Evolutionary conservation across 352 stramenopile species (phyloP), one percentile per base, ranked within the genome.

Genomic region (Globisporangium paddicum): DNA sequence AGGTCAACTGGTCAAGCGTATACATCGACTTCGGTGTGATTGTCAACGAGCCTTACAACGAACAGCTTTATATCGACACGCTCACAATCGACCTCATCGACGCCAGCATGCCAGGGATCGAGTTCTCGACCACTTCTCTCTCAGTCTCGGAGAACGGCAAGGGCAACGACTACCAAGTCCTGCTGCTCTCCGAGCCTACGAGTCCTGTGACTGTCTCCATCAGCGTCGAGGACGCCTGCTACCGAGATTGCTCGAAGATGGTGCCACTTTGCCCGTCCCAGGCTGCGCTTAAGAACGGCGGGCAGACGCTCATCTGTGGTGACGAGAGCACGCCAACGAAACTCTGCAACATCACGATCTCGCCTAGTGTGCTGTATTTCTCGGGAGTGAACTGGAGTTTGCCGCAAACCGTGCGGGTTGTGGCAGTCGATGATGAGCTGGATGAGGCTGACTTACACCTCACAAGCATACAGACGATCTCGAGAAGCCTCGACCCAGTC

Each of bases 161-260:
- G 40, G 78, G 69, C 2, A 90, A 90, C 30, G 77, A 90, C 51
- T 93, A 88, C 50, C 80, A 93, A 55, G 72, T 90, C 9, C 51
- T 89, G 5, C 32, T 93, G 32, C 66, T 87, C 0, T 88, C 80
- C 0, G 75, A 90, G 52, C 83, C 83, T 7, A 90, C 67, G 13
- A 56, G 67, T 25, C 49, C 79, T 8, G 80, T 90, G 8, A 40
- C 48, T 7, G 64, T 93, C 2, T 30, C 49, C 2, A 63, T 93
- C 14, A 68, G 82, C 37, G 75, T 80, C 2, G 53, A 67, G 11
- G 78, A 64, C 0, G 72, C 72, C 11, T 93, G 83, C 63, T 93
- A 90, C 49, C 79, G 83, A 2, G 21, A 49, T 5, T 90, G 80
- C 41, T 62, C 77, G 5, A 13, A 13, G 3, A 38, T 35, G 1